Base-by-base conservation (phyloP, 2,329 filamentous ascomycete genomes). In the Onygenales sp. region DNA sequence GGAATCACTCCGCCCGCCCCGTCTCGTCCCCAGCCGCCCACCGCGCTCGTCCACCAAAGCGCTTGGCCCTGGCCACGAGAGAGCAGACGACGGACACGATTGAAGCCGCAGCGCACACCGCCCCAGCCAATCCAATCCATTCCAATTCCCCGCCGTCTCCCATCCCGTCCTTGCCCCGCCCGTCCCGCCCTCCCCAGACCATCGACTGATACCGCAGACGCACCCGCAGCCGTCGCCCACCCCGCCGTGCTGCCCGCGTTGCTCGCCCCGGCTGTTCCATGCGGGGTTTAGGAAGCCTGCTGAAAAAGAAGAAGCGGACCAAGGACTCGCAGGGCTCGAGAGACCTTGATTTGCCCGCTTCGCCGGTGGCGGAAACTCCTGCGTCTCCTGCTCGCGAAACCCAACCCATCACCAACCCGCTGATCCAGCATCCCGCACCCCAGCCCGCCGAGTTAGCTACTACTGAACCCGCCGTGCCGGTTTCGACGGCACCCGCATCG, bases 251-350 rank as follows among this genome's bases (percentile, higher is more conserved):
- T 47, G 32, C 49, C 49, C 43, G 48, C 21, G 31, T 51, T 43
- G 51, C 21, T 27, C 21, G 3, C 21, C 21, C 39, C 39, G 43
- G 49, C 31, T 51, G 58, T 58, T 58, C 57, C 72, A 97, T 98
- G 93, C 93, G 91, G 84, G 88, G 83, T 73, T 82, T 96, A 78
- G 89, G 89, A 73, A 71, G 70, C 52, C 90, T 96, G 70, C 83
- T 97, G 70, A 96, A 96, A 82, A 96, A 96, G 82, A 97, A 95
- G 83, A 95, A 95, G 82, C 86, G 90, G 82, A 95, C 90, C 76
- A 94, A 90, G 83, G 90, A 96, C 78, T 87, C 84, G 74, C 69
- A 68, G 61, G 65, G 43, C 35, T 60, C 64, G 65, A 64, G 77
- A 69, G 70, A 71, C 56, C 59, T 47, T 55, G 58, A 50, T 59